Evolutionary conservation across 805 yeast species (phyloP).

Genomic region (Sungouiozyma ichnusensis): DNA sequence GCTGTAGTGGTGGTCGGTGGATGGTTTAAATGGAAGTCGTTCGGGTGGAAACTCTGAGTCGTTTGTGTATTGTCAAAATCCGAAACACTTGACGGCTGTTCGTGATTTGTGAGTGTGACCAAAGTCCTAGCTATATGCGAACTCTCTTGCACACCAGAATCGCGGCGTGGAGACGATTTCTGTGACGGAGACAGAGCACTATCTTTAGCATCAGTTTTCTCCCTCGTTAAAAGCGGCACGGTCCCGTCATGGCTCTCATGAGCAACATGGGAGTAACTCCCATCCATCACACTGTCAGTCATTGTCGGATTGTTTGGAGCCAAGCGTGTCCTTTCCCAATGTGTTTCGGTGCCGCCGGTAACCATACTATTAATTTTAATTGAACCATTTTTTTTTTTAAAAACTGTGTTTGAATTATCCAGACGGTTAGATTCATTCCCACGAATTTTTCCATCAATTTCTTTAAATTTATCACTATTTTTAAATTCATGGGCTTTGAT

Average conservation of each 20-base stretch:
- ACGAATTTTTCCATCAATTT: neutral
- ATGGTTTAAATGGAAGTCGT: slow-evolving; percentile 12
- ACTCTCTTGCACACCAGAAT: too few relatives aligned
- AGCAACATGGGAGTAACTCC: neutral
- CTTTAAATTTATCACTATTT: neutral
- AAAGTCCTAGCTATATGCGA: too few relatives aligned
- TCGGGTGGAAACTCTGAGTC: slow-evolving; percentile 14
- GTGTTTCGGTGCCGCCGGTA: neutral
- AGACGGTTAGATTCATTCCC: neutral
- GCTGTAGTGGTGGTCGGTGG: neutral
- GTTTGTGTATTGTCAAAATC: too few relatives aligned
- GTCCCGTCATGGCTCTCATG: neutral
- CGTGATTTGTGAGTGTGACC: too few relatives aligned
- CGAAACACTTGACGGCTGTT: too few relatives aligned
- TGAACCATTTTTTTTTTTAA: neutral
- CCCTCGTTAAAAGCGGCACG: neutral
- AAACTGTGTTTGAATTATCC: neutral
- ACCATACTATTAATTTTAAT: neutral
- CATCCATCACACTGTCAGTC: neutral
- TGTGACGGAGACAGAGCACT: neutral
- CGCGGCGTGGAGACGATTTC: too few relatives aligned
- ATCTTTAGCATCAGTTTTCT: neutral
- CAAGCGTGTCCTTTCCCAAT: neutral
- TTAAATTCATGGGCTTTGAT: neutral
- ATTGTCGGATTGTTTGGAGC: neutral